Percentiles rank a stretch among this genome's conserved stretches.
Conservation (phyloP, 2,329 filamentous ascomycete genomes). For the Lojkania enalia region DNA sequence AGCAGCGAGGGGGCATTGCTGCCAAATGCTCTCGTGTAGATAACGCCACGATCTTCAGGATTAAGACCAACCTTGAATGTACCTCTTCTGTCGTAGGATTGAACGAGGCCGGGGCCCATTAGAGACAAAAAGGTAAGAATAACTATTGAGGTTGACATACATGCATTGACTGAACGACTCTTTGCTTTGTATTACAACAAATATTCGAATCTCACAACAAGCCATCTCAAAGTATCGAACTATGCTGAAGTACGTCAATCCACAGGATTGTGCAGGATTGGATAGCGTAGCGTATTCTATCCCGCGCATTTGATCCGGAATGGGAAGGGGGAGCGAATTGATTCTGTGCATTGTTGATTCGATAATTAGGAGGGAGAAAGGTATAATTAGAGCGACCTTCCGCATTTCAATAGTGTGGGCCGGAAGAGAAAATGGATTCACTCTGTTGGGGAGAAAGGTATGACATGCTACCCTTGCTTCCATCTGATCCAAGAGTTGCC, state of each 20-base stretch:
- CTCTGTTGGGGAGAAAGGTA: no score
- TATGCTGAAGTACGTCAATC: constrained; percentile 20
- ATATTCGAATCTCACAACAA: constrained; percentile 22
- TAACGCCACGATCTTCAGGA: constrained; percentile 16
- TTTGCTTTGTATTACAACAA: constrained; percentile 23
- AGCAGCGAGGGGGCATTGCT: constrained; percentile 6
- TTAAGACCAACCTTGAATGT: constrained; percentile 2
- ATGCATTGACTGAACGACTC: constrained; percentile 22
- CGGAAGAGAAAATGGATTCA: no score
- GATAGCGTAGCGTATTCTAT: constrained; percentile 17
- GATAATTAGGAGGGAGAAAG: no score
- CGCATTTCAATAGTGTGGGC: no score
- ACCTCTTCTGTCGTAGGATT: constrained; percentile 18
- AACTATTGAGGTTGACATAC: background rate
- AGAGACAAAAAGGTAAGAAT: background rate
- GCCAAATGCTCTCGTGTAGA: constrained; percentile 16
- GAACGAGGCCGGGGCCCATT: constrained; percentile 6
- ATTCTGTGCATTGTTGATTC: no score
- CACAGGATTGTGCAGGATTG: constrained; percentile 13
- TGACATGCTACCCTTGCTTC: no score
- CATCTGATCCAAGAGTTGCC: no score
- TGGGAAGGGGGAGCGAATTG: no score
- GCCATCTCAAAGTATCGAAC: constrained; percentile 14
- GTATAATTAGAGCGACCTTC: no score
- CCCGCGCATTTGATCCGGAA: constrained; percentile 25